Base-by-base conservation (phyloP, 768 basidiomycete species). In the Pleurotus tuber-regium region DNA sequence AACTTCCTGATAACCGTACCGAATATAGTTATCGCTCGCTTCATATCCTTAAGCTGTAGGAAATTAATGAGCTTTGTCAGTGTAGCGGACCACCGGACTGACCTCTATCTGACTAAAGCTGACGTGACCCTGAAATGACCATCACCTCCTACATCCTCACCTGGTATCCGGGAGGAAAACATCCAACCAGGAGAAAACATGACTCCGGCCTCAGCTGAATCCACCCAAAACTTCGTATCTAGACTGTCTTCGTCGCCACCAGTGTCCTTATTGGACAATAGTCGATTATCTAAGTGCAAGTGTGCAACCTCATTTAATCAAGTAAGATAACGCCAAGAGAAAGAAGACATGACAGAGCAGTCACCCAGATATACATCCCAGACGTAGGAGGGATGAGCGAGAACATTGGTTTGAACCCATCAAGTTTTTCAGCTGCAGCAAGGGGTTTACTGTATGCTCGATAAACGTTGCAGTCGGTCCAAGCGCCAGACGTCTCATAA, bases 331-430 rank as follows among this genome's bases (percentile, higher is more conserved):
- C 16, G 43, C n/a, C 8, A 48, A 10, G 18, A 19, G 6, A 18
- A 11, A 19, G 14, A 2, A 39, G 39, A 43, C 1, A 14, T 5
- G 35, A 42, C 28, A 51, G 33, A 8, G 12, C 23, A 63, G 75
- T 47, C 61, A 83, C 83, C 84, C 84, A 87, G 26, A 85, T 56
- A 66, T 90, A 92, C 91, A 92, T 94, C 6, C 91, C 91, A n/a
- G 86, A 77, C 1, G 78, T 77, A 0, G 90, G 89, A 10, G 89
- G 86, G 1, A 88, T 78, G 61, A 91, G 86, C 41, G 80, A 83
- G 56, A 91, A 78, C 53, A 86, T 60, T 19, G 74, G 62, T 8
- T 58, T 64, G 46, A 53, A 48, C 43, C 44, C 16, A 14, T 41
- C 31, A 7, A 43, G 56, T 68, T 80, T 82, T 65, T 82, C 78